phyloP scores from a whole-genome alignment of 2,329 filamentous ascomycete genomes.

The Aschersonia sp. region DNA sequence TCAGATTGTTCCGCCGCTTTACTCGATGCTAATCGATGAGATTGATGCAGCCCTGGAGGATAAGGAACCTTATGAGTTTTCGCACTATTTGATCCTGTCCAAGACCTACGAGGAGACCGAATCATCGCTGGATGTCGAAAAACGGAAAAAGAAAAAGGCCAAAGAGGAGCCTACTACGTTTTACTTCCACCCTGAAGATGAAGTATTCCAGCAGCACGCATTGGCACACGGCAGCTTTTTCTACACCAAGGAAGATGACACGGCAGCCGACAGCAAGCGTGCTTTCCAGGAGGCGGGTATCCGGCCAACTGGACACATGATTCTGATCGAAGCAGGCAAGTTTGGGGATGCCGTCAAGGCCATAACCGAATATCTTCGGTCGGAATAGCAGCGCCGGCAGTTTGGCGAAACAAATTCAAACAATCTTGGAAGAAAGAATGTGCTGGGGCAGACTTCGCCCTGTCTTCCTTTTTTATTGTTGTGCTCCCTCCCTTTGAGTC shows the following conservation, averaged over 20 bases:
- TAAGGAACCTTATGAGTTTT: conserved; percentile 82
- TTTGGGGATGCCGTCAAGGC: conserved; percentile 65
- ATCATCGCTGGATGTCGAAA: conserved; percentile 59
- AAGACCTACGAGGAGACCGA: conserved; percentile 86
- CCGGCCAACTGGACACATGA: conserved; percentile 68
- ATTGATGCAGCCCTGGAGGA: conserved; percentile 78
- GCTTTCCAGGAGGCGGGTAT: conserved; percentile 91
- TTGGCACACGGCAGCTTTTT: conserved; percentile 55
- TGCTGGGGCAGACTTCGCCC: background rate
- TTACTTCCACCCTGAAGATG: conserved; percentile 94
- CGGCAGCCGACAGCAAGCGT: conserved; percentile 76
- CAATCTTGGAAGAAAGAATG: too few relatives aligned
- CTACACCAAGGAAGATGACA: conserved; percentile 70
- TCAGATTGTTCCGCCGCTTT: conserved; percentile 85
- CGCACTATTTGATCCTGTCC: conserved; percentile 81
- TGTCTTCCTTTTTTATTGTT: background rate
- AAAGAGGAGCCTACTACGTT: conserved; percentile 49
- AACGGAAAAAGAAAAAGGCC: conserved; percentile 47
- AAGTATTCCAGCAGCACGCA: conserved; percentile 68
- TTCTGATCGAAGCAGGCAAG: conserved; percentile 68
- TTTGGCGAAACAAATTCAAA: too few relatives aligned
- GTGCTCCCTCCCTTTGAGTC: background rate
- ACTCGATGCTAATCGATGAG: conserved; percentile 86
- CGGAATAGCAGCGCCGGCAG: conserved; percentile 13
- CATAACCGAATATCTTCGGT: conserved; percentile 57